Base-by-base conservation (phyloP, 768 basidiomycete genomes). In the Lentinula raphanica region DNA sequence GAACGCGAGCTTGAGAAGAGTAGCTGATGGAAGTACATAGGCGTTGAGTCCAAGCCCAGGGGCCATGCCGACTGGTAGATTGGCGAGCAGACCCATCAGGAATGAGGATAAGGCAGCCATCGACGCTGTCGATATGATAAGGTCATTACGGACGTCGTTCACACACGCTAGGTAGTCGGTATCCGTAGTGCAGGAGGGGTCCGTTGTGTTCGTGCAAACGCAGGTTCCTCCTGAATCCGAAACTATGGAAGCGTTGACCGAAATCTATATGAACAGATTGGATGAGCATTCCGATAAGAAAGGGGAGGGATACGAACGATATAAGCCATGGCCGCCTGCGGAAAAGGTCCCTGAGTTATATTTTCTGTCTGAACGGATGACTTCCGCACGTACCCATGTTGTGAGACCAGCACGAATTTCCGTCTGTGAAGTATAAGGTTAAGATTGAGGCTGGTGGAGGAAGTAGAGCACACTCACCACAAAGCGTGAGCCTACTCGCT, bases 1-100 rank as follows among this genome's bases (percentile, higher is more conserved):
- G 25, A 25, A 42, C 38, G n/a, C n/a, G 9, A 23, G 39, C 54
- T 36, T 58, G 42, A 31, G 35, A 45, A 39, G 15, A 17, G 29
- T 35, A 40, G 9, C 11, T 45, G 12, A 58, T 46, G 42, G 48
- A 54, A 86, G 61, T 68, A 89, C 89, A 63, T 90, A 91, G 39
- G 89, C 88, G 62, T 90, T 90, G 25, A 92, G 72, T 55, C 92
- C 92, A 59, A 94, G 78, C 59, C 92, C 92, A 21, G 92, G 92
- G 2, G 92, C 92, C 71, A 94, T 81, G 29, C 87, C 90, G n/a
- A 94, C 82, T 1, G 92, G 92, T n/a, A 94, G 75, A 67, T 94
- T 94, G 38, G 90, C 92, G 23, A 92, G 69, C 13, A 86, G 72
- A 46, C 92, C 92, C 90, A 94, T 92, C 59, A 92, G 79, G 68